Conservation (phyloP, 192 early-diverging fungal genomes). For the Mortierella hygrophila region DNA sequence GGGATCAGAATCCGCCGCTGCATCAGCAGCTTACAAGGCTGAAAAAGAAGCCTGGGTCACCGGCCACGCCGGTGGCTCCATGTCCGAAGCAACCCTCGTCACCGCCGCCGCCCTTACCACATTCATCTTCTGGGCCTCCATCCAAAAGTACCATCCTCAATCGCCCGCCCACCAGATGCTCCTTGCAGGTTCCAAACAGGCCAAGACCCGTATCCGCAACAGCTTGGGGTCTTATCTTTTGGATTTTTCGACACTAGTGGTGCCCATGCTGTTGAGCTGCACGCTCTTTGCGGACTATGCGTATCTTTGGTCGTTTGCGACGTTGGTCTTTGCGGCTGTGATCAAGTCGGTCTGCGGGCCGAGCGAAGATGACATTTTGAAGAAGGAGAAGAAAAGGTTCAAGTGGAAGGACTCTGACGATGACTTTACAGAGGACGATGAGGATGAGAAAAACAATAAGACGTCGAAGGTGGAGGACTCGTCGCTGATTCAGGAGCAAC, state of each 20-base stretch:
- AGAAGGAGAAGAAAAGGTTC: constrained; percentile 46
- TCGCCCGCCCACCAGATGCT: constrained; percentile 35
- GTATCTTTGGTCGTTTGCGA: constrained; percentile 45
- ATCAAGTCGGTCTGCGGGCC: constrained; percentile 36
- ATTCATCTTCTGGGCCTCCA: constrained; percentile 49
- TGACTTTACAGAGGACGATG: constrained; percentile 15
- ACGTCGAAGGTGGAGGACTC: neutral
- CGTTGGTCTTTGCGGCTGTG: constrained; percentile 23
- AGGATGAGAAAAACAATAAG: neutral
- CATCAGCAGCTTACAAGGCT: constrained; percentile 59
- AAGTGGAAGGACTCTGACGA: constrained; percentile 55
- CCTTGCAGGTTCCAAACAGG: constrained; percentile 10
- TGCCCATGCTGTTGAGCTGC: constrained; percentile 46
- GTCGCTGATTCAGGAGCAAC: constrained; percentile 12
- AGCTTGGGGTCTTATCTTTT: constrained; percentile 23
- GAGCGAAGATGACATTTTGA: constrained; percentile 26
- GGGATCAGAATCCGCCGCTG: constrained; percentile 8
- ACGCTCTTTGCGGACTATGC: constrained; percentile 46
- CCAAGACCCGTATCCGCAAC: constrained; percentile 29
- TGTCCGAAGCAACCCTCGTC: constrained; percentile 60
- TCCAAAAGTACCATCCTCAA: constrained; percentile 53
- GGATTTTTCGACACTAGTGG: constrained; percentile 29
- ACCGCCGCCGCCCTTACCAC: constrained; percentile 59
- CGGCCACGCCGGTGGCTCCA: constrained; percentile 64
- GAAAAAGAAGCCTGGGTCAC: constrained; percentile 71